Base-by-base conservation (phyloP, 2,329 filamentous ascomycete genomes). In the Fusarium sp. region DNA sequence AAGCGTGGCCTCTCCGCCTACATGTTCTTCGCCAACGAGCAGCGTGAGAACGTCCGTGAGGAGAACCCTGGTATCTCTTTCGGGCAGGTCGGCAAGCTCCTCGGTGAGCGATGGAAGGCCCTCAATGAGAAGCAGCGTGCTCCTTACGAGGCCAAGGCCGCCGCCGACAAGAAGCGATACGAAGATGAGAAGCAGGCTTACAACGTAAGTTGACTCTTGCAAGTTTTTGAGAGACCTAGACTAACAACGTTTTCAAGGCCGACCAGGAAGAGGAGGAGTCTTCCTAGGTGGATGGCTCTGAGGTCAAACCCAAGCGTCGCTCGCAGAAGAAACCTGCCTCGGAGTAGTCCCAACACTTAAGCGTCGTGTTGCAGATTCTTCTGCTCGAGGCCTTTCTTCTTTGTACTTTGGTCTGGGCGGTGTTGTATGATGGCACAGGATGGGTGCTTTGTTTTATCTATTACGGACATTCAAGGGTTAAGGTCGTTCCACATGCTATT, bases 1-100 rank as follows among this genome's bases (percentile, higher is more conserved):
- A 99, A 98, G 94, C 94, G 96, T 84, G 96, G 95, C 87, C 93
- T 99, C 51, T 98, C 96, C 55, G 96, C 96, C 71, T 99, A 99
- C 90, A 99, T 99, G 96, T 98, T 98, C 92, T 99, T 98, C 82
- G 96, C 96, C 89, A 98, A 98, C 80, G 96, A 98, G 85, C 94
- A 98, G 85, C 94, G 96, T 76, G 95, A 98, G 80, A 97, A 96
- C 82, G 96, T 99, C 76, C 94, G 96, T 76, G 94, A 97, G 81
- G 95, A 98, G 84, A 98, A 98, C 88, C 95, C 95, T 39, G 95
- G 94, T 76, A 97, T 98, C 85, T 92, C 92, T 75, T 99, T 99
- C 84, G 96, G 94, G 91, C 94, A 98, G 84, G 95, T 99, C 77
- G 96, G 96, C 85, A 98, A 98, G 89, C 88, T 96, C 78, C 94